phyloP scores from a whole-genome alignment of 371 early-diverging fungal genomes.

The Quaeritorhiza haematococci region DNA sequence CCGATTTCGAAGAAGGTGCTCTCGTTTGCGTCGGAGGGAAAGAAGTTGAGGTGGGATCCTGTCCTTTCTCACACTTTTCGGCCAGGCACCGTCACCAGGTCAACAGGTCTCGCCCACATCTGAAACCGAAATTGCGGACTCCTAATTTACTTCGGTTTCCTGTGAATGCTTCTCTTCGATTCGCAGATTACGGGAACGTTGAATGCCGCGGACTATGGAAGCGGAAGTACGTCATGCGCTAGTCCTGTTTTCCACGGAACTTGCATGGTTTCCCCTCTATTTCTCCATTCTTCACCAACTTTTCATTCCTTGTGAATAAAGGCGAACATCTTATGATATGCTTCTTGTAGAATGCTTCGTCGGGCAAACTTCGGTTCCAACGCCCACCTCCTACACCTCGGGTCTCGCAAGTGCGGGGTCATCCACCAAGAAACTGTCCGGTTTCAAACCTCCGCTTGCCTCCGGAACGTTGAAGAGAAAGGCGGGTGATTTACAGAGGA shows the following conservation, averaged over 20 bases:
- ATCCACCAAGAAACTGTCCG: neutral
- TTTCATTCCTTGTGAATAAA: no score
- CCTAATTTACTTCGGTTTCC: no score
- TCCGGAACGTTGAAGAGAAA: neutral
- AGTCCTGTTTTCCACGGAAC: neutral
- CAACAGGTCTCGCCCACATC: no score
- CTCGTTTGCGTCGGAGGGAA: constrained; percentile 34
- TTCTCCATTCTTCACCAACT: constrained; percentile 14
- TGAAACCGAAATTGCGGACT: no score
- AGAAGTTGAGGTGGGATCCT: constrained; percentile 39
- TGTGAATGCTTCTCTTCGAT: constrained; percentile 5
- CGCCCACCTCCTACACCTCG: no score
- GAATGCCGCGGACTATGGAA: constrained; percentile 5
- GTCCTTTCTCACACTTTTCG: neutral
- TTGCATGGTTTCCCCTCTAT: neutral
- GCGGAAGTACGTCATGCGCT: constrained; percentile 11
- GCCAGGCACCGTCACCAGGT: no score
- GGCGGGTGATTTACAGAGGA: no score
- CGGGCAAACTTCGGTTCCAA: constrained; percentile 8
- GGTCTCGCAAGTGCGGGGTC: constrained; percentile 10
- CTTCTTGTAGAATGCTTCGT: constrained; percentile 17
- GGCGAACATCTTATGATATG: no score
- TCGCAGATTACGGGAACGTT: constrained; percentile 8
- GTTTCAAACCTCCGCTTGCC: neutral
- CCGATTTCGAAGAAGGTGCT: constrained; percentile 18